These are phyloP conservation scores for Xylaria cubensis DNA, from an alignment of 495 filamentous ascomycete species.

Conservation along the genomic window DNA sequence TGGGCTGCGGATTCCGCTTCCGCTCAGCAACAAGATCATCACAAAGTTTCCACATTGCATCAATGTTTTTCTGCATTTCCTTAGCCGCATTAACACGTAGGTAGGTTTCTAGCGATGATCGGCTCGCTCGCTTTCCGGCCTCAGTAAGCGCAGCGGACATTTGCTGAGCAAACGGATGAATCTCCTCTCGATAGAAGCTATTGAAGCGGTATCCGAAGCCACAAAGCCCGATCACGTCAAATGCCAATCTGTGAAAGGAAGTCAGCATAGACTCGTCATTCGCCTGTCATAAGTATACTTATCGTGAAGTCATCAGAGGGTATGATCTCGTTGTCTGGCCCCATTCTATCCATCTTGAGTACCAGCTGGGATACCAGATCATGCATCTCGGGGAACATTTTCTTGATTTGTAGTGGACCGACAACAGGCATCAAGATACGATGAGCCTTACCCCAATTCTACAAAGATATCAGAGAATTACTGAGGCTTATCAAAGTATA, in stretches of 20 bases:
- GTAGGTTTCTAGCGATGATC: slow-evolving; percentile 53
- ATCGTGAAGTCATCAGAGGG: slow-evolving; percentile 67
- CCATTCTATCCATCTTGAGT: slow-evolving; percentile 66
- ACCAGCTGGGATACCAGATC: slow-evolving; percentile 66
- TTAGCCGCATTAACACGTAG: slow-evolving; percentile 54
- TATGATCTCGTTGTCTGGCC: slow-evolving; percentile 54
- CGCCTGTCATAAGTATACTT: slow-evolving; percentile 49
- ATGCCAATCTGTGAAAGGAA: slow-evolving; percentile 54
- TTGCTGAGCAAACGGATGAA: slow-evolving; percentile 64
- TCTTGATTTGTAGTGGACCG: slow-evolving; percentile 64
- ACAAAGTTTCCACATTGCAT: slow-evolving; percentile 57
- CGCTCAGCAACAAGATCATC: slow-evolving; percentile 62
- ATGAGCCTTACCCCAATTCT: slow-evolving; percentile 66
- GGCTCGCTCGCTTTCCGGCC: slow-evolving; percentile 51
- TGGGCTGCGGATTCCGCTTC: slow-evolving; percentile 53
- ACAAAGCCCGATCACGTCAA: slow-evolving; percentile 69
- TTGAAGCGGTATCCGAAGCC: slow-evolving; percentile 71
- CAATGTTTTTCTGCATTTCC: slow-evolving; percentile 60
- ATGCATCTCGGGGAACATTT: slow-evolving; percentile 68
- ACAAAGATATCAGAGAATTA: neutral
- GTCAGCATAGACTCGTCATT: slow-evolving; percentile 26
- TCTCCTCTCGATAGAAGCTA: slow-evolving; percentile 64
- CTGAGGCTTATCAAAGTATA: slow-evolving; percentile 38
- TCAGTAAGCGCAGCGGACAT: slow-evolving; percentile 60
- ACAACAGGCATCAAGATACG: slow-evolving; percentile 66